Conservation (phyloP, 257 asterid genomes). For the Oldenlandia corymbosa region DNA sequence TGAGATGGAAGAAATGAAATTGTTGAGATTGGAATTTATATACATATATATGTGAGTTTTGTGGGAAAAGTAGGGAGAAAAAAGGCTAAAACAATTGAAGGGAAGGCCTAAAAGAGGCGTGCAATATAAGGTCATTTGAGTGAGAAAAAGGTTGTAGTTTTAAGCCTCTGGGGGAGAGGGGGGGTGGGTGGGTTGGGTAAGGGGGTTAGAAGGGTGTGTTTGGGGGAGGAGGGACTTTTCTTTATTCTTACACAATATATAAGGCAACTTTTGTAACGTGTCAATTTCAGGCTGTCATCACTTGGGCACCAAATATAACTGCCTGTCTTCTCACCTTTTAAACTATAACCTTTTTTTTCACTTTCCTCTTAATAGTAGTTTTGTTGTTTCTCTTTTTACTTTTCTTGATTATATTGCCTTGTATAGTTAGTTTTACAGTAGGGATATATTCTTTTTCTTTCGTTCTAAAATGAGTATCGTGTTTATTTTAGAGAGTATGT, state of each 20-base stretch:
- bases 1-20: slow-evolving; percentile 11
- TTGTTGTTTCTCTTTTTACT: not conserved
- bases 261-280: slow-evolving; percentile 31
- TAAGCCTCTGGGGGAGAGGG: not conserved
- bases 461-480: no score
- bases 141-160: slow-evolving; percentile 15
- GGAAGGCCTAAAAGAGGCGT: slow-evolving; percentile 37
- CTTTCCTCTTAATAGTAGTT: not conserved
- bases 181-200: no score
- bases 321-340: slow-evolving; percentile 6
- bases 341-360: not conserved
- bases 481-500: no score
- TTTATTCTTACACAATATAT: slow-evolving; percentile 23
- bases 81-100: slow-evolving; percentile 2
- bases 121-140: slow-evolving; percentile 39
- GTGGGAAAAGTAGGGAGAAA: not conserved
- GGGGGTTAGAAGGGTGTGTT: no score
- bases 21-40: slow-evolving; percentile 16
- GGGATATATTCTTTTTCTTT: no score
- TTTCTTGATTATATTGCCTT: no score
- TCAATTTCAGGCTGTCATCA: slow-evolving; percentile 22
- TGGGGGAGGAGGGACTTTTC: not conserved
- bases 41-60: slow-evolving; percentile 4
- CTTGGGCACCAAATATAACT: slow-evolving; percentile 4
- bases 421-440: no score